Conservation (phyloP, 176 grass and related monocot species). For the Cenchrus fungigraminus region DNA sequence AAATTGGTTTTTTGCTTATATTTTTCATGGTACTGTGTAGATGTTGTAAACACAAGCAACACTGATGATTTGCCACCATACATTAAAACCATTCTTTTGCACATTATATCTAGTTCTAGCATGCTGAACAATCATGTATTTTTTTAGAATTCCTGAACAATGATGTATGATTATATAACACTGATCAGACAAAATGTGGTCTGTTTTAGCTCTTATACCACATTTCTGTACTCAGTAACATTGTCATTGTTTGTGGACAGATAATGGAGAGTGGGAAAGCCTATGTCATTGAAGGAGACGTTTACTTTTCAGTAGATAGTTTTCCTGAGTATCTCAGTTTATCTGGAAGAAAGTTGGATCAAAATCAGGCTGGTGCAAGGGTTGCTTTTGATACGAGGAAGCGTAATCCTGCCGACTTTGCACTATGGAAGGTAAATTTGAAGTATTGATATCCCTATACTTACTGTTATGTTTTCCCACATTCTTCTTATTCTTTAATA, state of each 20-base stretch:
- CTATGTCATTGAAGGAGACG: conserved; percentile 72
- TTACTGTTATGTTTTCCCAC: neutral
- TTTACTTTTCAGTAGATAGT: conserved; percentile 67
- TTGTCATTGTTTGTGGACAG: conserved; percentile 41
- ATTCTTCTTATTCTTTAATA: conserved; percentile 38
- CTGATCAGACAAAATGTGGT: neutral
- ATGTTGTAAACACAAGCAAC: conserved; percentile 4
- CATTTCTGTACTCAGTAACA: neutral
- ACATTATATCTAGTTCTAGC: neutral
- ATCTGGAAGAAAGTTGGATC: conserved; percentile 60
- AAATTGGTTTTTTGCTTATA: neutral
- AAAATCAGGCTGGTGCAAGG: conserved; percentile 61
- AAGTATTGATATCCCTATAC: conserved; percentile 23
- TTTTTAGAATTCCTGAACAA: too few species aligned
- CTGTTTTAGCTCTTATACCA: neutral
- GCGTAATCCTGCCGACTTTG: conserved; percentile 55
- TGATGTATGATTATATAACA: neutral
- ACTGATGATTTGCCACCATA: conserved; percentile 3
- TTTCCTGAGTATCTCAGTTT: conserved; percentile 64
- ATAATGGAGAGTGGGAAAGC: conserved; percentile 70
- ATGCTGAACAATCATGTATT: neutral
- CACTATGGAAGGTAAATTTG: conserved; percentile 68
- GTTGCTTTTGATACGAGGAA: conserved; percentile 72
- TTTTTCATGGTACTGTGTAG: conserved; percentile 18
- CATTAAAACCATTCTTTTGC: conserved; percentile 1